Evolutionary conservation across 108 stramenopile genomes (phyloP), one percentile per base, ranked within the genome.

Genomic region (Epithemia pelagica): DNA sequence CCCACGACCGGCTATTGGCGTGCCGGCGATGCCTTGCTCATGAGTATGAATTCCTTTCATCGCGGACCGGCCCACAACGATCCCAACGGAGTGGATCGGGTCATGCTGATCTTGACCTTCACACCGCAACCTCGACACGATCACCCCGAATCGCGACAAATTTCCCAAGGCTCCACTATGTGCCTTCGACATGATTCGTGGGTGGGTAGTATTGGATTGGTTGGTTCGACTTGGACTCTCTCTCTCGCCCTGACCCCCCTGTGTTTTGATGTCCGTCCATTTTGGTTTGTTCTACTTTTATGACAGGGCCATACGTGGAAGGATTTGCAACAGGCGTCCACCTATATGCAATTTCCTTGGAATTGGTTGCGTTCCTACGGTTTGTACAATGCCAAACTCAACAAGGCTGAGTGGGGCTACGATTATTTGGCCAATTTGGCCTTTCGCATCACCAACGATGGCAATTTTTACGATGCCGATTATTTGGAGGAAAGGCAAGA

Each of bases 61-160:
- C 77, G 77, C 19, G 86, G 86, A 32, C 67, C 75, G 55, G 82
- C 75, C 27, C 80, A 81, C 60, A 76, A 61, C 0, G 77, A 78
- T 51, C 67, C 78, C 54, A 68, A 71, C 37, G 82, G 63, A 25
- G 58, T 32, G 2, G 80, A 87, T 57, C 69, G 86, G 24, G 82
- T 81, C 18, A 70, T 83, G 29, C 57, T 87, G 3, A 77, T 87
- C 62, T 65, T 80, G 29, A 83, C 80, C 2, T 79, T 87, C 72
- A 73, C 77, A 2, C 77, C 79, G 0, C 63, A 78, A 22, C 84
- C 84, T 32, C 57, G 67, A n/a, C 37, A 46, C 5, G 37, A 10
- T 46, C n/a, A n/a, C n/a, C 58, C 58, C 30, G 67, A 68, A 55
- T 61, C 67, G 32, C 26, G 67, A 23, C 67, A 68, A 59, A 31